Conservation (phyloP, 495 filamentous ascomycete genomes). For the Aspergillus ellipticus region DNA sequence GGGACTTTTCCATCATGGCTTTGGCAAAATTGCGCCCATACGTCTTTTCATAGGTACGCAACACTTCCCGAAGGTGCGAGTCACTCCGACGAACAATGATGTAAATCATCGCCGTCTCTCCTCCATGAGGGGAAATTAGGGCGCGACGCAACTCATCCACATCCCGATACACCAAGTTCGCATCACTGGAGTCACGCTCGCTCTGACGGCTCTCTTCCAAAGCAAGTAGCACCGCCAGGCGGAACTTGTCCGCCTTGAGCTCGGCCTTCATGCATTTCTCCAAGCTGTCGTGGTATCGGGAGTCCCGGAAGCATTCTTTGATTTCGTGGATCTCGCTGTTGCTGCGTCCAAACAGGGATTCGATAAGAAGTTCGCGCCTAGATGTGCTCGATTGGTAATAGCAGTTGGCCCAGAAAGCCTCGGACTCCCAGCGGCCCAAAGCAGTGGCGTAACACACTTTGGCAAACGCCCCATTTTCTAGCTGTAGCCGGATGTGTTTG, state of each 20-base stretch:
- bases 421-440: conserved; percentile 85
- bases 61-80: conserved; percentile 73
- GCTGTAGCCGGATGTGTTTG: conserved; percentile 83
- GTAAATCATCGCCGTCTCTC: conserved; percentile 85
- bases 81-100: conserved; percentile 80
- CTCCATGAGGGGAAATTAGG: conserved; percentile 69
- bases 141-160: conserved; percentile 67
- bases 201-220: conserved; percentile 81
- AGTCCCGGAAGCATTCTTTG: conserved; percentile 89
- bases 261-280: conserved; percentile 85
- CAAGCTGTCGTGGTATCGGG: conserved; percentile 82
- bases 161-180: conserved; percentile 63
- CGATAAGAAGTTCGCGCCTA: conserved; percentile 84
- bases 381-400: conserved; percentile 92
- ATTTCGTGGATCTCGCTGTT: conserved; percentile 86
- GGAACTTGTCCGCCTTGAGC: conserved; percentile 91
- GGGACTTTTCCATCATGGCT: conserved; percentile 82
- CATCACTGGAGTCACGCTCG: conserved; percentile 58
- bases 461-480: conserved; percentile 71
- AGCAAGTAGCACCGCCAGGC: conserved; percentile 78
- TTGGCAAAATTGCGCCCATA: conserved; percentile 77
- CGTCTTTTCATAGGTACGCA: conserved; percentile 65
- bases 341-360: conserved; percentile 81
- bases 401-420: conserved; percentile 97
- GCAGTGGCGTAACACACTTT: conserved; percentile 89